Base-by-base conservation (phyloP, 1,284 basidiomycete genomes). In the Ustilago esculenta region DNA sequence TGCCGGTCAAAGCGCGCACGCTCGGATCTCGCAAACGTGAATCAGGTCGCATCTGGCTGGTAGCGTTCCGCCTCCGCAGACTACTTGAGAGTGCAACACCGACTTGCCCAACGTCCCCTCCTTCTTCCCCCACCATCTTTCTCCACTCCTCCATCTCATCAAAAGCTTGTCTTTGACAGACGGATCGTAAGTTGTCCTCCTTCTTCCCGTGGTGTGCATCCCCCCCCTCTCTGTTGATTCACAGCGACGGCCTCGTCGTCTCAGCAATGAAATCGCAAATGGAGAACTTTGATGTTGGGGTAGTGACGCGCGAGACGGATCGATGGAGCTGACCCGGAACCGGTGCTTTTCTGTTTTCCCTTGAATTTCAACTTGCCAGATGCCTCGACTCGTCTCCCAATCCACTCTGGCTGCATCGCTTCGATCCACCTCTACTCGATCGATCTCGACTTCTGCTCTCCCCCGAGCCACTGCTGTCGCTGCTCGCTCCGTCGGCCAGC, bases 301-400 rank as follows among this genome's bases (percentile, higher is more conserved):
- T n/a, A n/a, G n/a, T n/a, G n/a, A n/a, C n/a, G n/a, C n/a, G n/a
- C n/a, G n/a, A n/a, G n/a, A n/a, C n/a, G n/a, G n/a, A n/a, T n/a
- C n/a, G n/a, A n/a, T n/a, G n/a, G n/a, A n/a, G n/a, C n/a, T n/a
- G n/a, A n/a, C n/a, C n/a, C n/a, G n/a, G n/a, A n/a, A n/a, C n/a
- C 12, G 12, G 27, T 7, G 4, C 7, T 42, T 34, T 20, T 7
- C 18, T 32, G 27, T n/a, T 24, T 32, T 45, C 17, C 8, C 12
- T 17, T 23, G n/a, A 2, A 21, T 5, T 36, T 11, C 1, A 17
- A 20, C 12, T 12, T 29, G 7, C 12, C 41, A 73, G 71, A 74
- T 74, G 72, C 72, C 68, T 68, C 68, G 72, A 21, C 72, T 74
- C 49, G 58, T 71, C 30, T 67, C 72, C 12, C 47, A 65, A 50